Evolutionary conservation across 306 rosid species (phyloP).

Genomic region (Cicer arietinum): DNA sequence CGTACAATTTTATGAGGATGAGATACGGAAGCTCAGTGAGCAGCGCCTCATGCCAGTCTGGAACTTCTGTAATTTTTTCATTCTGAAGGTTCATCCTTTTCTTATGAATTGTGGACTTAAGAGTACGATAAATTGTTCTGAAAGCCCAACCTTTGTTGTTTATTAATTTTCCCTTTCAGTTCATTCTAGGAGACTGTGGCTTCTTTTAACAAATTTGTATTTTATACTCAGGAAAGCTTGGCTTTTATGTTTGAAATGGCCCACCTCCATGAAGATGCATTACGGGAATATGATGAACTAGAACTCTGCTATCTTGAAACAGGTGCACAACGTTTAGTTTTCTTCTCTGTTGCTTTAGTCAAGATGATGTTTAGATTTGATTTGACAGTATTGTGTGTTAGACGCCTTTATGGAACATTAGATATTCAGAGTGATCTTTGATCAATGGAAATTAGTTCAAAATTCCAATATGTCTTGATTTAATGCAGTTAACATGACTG

Average conservation of each 20-base stretch:
- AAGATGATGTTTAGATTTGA: conserved; percentile 30
- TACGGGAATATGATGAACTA: conserved; percentile 93
- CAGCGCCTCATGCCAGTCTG: conserved; percentile 97
- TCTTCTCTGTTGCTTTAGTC: conserved; percentile 38
- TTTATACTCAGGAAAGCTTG: conserved; percentile 86
- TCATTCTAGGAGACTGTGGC: conserved; percentile 43
- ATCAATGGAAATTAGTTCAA: conserved; percentile 40
- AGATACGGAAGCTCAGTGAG: conserved; percentile 97
- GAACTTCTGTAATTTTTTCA: conserved; percentile 98
- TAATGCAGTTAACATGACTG: conserved; percentile 69
- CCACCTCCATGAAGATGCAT: conserved; percentile 94
- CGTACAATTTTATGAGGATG: conserved; percentile 96
- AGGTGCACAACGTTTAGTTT: conserved; percentile 60
- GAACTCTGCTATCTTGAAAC: conserved; percentile 97
- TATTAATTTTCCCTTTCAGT: conserved; percentile 22
- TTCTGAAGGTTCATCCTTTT: conserved; percentile 79
- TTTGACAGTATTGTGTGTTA: conserved; percentile 10
- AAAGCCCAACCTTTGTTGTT: conserved; percentile 36
- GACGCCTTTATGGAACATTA: conserved; percentile 31
- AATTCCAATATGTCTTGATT: conserved; percentile 35
- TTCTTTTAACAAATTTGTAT: conserved; percentile 39
- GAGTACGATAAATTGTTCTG: conserved; percentile 40
- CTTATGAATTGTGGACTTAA: conserved; percentile 43
- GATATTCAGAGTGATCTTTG: conserved; percentile 36
- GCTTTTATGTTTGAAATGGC: conserved; percentile 99